Base-by-base conservation (phyloP, 1,284 basidiomycete genomes). In the Sanguinoderma infundibulare region DNA sequence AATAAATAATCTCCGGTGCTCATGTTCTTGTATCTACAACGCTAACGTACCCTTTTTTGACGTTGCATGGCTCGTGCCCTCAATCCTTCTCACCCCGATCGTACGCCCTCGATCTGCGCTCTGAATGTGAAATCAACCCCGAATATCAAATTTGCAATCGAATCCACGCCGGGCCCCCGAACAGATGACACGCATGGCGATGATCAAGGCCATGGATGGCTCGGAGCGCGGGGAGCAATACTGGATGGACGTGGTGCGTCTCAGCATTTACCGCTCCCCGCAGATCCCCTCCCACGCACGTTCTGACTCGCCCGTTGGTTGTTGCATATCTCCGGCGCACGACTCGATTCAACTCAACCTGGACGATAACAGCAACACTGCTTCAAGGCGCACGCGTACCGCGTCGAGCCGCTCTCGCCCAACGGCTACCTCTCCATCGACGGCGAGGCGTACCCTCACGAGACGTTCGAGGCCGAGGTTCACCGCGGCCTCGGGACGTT, bases 381-480 rank as follows among this genome's bases (percentile, higher is more conserved):
- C 75, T 85, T 87, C 74, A 94, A 95, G 75, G 91, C 87, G 35
- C 76, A 85, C 49, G 91, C 92, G 2, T 94, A 92, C 72, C 85
- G 89, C 28, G 81, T 92, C 30, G 90, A 89, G 67, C 91, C 92
- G 12, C 77, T 88, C 35, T 72, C 77, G 3, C 58, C 76, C 22
- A 80, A 84, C 35, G 88, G 87, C 2, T 77, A 79, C 65, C 74
- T 94, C 55, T 79, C 86, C 8, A 81, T 95, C 59, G 96, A 98
- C 71, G 96, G 96, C 17, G 96, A 98, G 77, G 75, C 78, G 15
- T 91, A 89, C 69, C 89, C 91, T 1, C 94, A 93, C 69, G 83
- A 89, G 68, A 84, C 89, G 59, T 96, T 91, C 74, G 87, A 95
- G 68, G 90, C 98, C 5, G 93, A 98, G 74, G 87, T 94, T 5